These are phyloP conservation scores for Trametes elegans DNA, from an alignment of 768 basidiomycete genomes.

Conservation along the genomic window DNA sequence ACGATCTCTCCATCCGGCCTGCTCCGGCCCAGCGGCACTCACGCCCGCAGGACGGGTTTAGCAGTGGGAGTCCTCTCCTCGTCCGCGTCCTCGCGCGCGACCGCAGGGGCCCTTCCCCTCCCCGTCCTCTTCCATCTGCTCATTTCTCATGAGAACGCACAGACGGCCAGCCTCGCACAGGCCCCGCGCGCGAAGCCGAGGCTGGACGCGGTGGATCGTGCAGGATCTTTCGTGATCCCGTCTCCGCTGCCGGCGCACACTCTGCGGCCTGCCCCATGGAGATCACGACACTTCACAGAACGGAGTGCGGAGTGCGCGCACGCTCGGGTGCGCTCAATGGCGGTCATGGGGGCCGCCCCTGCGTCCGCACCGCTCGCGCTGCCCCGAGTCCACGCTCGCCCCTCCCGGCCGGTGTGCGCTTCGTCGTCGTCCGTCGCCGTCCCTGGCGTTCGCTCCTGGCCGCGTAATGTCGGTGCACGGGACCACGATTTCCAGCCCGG, in stretches of 20 bases:
- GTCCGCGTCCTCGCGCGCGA: no score
- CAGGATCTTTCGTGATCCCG: constrained; percentile 2
- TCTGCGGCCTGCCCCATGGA: not conserved
- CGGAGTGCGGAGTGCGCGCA: no score
- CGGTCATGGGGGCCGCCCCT: not conserved
- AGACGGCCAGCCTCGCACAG: no score
- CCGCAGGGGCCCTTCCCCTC: no score
- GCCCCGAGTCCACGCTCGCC: no score
- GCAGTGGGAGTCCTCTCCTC: no score
- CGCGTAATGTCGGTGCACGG: not conserved
- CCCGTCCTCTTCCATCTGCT: no score
- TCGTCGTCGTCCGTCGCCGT: not conserved
- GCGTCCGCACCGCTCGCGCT: not conserved
- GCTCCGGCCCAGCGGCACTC: not conserved
- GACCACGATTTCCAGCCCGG: not conserved
- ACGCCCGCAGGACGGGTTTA: not conserved
- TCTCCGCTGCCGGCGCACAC: not conserved
- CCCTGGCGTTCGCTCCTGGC: not conserved
- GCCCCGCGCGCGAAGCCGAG: no score
- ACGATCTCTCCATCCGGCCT: not conserved
- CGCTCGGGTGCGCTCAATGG: no score
- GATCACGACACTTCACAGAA: not conserved
- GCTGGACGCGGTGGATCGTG: constrained; percentile 3
- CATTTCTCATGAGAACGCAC: no score
- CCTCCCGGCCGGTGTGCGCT: not conserved